Conservation (phyloP, 345 rosid species). For the Barbarea vulgaris region DNA sequence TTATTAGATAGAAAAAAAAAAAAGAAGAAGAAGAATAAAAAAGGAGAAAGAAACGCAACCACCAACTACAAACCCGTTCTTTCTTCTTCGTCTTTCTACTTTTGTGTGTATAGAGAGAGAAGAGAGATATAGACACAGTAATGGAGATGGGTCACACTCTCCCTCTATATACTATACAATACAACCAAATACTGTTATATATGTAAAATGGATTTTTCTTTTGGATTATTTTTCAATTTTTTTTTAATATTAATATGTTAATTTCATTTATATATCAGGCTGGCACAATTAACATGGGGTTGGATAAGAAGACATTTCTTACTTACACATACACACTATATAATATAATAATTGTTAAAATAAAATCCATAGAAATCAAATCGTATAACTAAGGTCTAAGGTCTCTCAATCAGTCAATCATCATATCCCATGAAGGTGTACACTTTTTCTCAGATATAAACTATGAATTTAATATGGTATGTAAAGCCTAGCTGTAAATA, state of each 20-base stretch:
- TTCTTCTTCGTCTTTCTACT: slow-evolving; percentile 39
- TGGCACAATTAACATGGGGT: slow-evolving; percentile 38
- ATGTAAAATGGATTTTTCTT: background rate
- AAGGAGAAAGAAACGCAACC: slow-evolving; percentile 49
- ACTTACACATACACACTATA: slow-evolving; percentile 25
- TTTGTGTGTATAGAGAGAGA: slow-evolving; percentile 23
- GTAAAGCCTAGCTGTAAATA: background rate
- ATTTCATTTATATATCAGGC: slow-evolving; percentile 20
- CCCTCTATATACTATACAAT: background rate
- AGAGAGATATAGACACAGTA: slow-evolving; percentile 20
- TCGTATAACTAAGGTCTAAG: background rate
- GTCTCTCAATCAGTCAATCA: slow-evolving; percentile 31
- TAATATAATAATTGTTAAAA: slow-evolving; percentile 11
- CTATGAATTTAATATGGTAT: background rate
- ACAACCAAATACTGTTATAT: background rate
- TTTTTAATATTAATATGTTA: background rate
- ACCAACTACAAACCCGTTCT: slow-evolving; percentile 58
- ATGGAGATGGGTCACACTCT: slow-evolving; percentile 39
- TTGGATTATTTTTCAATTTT: background rate
- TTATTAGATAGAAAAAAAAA: background rate
- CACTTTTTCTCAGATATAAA: background rate
- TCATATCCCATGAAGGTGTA: slow-evolving; percentile 10
- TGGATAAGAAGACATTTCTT: slow-evolving; percentile 39
- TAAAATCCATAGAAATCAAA: background rate
- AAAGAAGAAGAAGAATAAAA: background rate